Conservation (phyloP, 1,139 yeast genomes). For the Sugiyamaella grinbergsii region DNA sequence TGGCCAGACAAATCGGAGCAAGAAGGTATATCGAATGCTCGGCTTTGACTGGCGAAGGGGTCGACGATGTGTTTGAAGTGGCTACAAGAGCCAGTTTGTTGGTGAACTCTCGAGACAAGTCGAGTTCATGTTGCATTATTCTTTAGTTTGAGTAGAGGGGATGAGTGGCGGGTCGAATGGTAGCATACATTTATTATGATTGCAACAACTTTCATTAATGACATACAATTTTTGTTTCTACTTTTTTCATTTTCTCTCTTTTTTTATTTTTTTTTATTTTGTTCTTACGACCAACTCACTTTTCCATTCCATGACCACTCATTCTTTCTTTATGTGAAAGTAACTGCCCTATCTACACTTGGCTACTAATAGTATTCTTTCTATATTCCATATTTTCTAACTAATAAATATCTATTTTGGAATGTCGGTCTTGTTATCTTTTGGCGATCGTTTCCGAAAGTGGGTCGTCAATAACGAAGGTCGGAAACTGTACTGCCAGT, state of each 20-base stretch:
- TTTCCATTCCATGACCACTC: too few relatives aligned
- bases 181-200: neutral
- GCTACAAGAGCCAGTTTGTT: slow-evolving; percentile 77
- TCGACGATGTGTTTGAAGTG: slow-evolving; percentile 85
- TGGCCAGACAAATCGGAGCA: slow-evolving; percentile 87
- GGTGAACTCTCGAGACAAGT: slow-evolving; percentile 25
- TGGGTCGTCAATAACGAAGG: too few relatives aligned
- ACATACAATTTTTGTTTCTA: neutral
- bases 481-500: too few relatives aligned
- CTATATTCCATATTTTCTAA: too few relatives aligned
- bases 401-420: too few relatives aligned
- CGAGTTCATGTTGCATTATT: slow-evolving; percentile 32
- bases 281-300: neutral
- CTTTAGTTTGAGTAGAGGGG: slow-evolving; percentile 23
- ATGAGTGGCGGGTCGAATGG: neutral
- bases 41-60: slow-evolving; percentile 88
- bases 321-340: too few relatives aligned
- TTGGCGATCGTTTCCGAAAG: neutral
- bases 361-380: too few relatives aligned
- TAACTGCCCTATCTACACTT: too few relatives aligned
- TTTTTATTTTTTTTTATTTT: neutral
- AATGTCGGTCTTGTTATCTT: neutral
- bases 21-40: slow-evolving; percentile 88
- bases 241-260: neutral
- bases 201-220: slow-evolving; percentile 11